Base-by-base conservation (phyloP, 2,329 filamentous ascomycete species). In the Aaosphaeria pasadenensis region DNA sequence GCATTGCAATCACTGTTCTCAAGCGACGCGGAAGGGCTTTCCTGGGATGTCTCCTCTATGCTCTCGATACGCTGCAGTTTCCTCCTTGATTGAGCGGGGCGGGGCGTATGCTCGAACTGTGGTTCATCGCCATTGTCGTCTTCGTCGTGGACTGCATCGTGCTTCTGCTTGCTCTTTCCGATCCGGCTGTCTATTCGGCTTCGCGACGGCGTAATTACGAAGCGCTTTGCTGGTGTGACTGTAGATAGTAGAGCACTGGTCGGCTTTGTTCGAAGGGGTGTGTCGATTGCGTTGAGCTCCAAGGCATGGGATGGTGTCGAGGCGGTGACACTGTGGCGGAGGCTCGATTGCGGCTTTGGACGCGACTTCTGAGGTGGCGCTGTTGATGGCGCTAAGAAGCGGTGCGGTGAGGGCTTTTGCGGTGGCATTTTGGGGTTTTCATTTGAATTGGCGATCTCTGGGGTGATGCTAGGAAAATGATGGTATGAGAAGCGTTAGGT, bases 381-480 rank as follows among this genome's bases (percentile, higher is more conserved):
- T 39, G 32, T n/a, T 33, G 33, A 56, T 56, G 24, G 52, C 7
- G 60, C 56, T 53, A 64, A 40, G 61, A 67, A 69, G 52, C 66
- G 62, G 55, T 66, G 63, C 46, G 65, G 64, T 48, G 64, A 67
- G 46, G 63, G 65, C 7, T 58, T 62, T 33, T 63, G 49, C 17
- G 52, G 46, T 6, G 64, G 57, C 64, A 67, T 67, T 24, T 43
- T 36, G 33, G 33, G 33, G 7, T 9, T 9, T 36, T 9, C 33
- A 36, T 36, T 36, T 36, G n/a, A n/a, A n/a, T 36, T 36, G 33
- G 33, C 33, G 33, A 36, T 36, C 17, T 24, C 17, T 24, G 17
- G 17, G 17, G 17, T 24, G 17, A 24, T 24, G 2, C 17, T 24
- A 24, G 17, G 17, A 24, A 24, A 24, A 24, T 24, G 17, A 24